Evolutionary conservation across 2,329 filamentous ascomycete species (phyloP), one percentile per base, ranked within the genome.

Genomic region (Biscogniauxia mediterranea): DNA sequence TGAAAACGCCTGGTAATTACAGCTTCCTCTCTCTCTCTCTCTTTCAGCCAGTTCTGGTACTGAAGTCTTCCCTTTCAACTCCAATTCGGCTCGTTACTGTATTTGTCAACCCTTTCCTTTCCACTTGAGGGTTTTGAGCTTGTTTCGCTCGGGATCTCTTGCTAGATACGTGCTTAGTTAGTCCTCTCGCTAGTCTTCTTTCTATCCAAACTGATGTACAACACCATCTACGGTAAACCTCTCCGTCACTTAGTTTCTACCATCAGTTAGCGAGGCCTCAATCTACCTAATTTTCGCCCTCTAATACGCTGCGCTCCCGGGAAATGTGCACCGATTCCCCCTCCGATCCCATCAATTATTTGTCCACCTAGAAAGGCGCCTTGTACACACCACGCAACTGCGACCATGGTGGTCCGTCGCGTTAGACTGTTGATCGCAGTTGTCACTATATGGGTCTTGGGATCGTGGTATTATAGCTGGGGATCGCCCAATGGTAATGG

Each of bases 381-480:
- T 46, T 6, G 4, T n/a, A n/a, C 38, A n/a, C 11, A 13, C 28
- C 7, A 32, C 28, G 7, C 38, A 46, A 11, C 38, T 46, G 38
- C 38, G 38, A 61, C 52, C 57, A 74, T 74, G 72, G 70, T 65
- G 21, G 50, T 73, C 50, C 73, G 73, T 63, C 71, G 71, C 54
- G 61, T 71, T 38, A 66, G 73, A 51, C 54, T 74, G 21, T 51
- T 75, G 46, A 63, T 75, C 51, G 69, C 66, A 28, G 69, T 72
- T 17, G 54, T 74, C 17, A 59, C 64, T 28, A 62, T 73, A 21
- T 75, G 72, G 72, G 61, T 66, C 11, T 61, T 75, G 53, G 71
- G 55, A 6, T 71, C 72, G 17, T 75, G 70, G 71, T 73, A 73
- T 56, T 74, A 73, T 65, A 68, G 58, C 56, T 72, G 70, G 65